Evolutionary conservation across 495 filamentous ascomycete genomes (phyloP), one percentile per base, ranked within the genome.

Genomic region (Emericellopsis terricola): DNA sequence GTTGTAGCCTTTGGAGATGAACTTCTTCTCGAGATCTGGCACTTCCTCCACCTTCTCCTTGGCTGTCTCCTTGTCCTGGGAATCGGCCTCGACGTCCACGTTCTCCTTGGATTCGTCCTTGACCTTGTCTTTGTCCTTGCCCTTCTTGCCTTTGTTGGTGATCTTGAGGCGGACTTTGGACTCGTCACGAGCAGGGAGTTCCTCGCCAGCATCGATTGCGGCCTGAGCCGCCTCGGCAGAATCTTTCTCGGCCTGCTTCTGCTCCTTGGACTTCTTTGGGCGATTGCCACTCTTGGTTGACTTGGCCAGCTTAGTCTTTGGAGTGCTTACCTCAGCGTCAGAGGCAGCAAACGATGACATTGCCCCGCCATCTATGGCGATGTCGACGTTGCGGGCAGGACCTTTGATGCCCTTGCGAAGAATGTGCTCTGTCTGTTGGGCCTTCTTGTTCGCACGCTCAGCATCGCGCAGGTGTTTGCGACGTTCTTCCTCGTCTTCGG

Each of bases 161-260:
- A 66, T 40, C 55, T 65, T 69, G 49, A 68, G 63, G 34, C 62
- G 57, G 30, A 71, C 69, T 59, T 64, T 72, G 65, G 62, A 70
- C 41, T 80, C 82, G 40, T 76, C 79, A 53, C 68, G 81, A 33
- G 65, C 69, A 9, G 81, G 65, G 4, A 71, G 63, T 40, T 92
- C 83, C 16, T 91, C 78, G 33, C 81, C 82, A 35, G 76, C 75
- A 35, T 91, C 78, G 42, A 92, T 63, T 11, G 80, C 81, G 38
- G 80, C 76, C 41, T 87, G 85, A 15, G 81, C 85, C 39, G 81
- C 81, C 41, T 86, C 82, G 32, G 92, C 89, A 3, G 76, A 72
- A 48, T 94, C 85, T 51, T 94, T 91, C 53, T 93, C 85, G 19
- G 84, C 78, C 49, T 93, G 81, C 51, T 94, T 94, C 59, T 94